These are phyloP conservation scores for Hypoxylon subgilvum DNA, from an alignment of 495 filamentous ascomycete genomes.

Conservation along the genomic window DNA sequence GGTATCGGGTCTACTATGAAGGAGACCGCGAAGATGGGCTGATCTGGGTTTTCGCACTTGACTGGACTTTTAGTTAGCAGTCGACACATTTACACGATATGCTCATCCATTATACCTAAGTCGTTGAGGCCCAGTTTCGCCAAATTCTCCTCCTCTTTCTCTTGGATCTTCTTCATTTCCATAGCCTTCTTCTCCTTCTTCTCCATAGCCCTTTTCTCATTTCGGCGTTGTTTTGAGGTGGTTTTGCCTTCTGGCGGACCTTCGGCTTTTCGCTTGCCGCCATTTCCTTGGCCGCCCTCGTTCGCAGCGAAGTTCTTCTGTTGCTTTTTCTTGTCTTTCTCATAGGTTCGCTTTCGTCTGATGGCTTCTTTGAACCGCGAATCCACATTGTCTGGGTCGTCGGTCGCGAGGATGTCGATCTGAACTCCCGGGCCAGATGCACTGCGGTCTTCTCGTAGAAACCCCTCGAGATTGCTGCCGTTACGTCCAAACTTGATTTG, in stretches of 20 bases:
- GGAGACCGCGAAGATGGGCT: slow-evolving; percentile 50
- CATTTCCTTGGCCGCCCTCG: slow-evolving; percentile 34
- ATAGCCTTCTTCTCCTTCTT: slow-evolving; percentile 17
- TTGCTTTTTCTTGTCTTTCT: slow-evolving; percentile 58
- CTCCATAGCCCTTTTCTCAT: slow-evolving; percentile 12
- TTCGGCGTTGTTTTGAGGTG: slow-evolving; percentile 25
- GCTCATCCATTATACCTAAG: slow-evolving; percentile 7
- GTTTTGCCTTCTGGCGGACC: slow-evolving; percentile 28
- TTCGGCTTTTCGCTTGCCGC: slow-evolving; percentile 47
- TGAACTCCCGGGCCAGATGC: slow-evolving; percentile 57
- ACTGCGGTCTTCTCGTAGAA: slow-evolving; percentile 66
- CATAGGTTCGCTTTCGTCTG: slow-evolving; percentile 66
- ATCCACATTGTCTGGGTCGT: slow-evolving; percentile 51
- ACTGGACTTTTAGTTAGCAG: slow-evolving; percentile 40
- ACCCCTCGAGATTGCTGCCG: slow-evolving; percentile 69
- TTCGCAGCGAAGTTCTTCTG: slow-evolving; percentile 43
- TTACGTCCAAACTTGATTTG: slow-evolving; percentile 65
- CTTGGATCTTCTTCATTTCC: slow-evolving; percentile 38
- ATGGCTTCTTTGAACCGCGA: slow-evolving; percentile 66
- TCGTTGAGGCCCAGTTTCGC: slow-evolving; percentile 41
- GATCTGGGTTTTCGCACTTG: slow-evolving; percentile 52
- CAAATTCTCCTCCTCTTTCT: slow-evolving; percentile 39
- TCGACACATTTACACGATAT: not conserved
- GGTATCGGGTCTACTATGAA: slow-evolving; percentile 56
- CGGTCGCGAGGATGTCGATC: slow-evolving; percentile 53